Percentiles rank a stretch among this genome's conserved stretches.
These are phyloP conservation scores for Neohortaea acidophila DNA, from an alignment of 495 filamentous ascomycete genomes.

Conservation along the genomic window DNA sequence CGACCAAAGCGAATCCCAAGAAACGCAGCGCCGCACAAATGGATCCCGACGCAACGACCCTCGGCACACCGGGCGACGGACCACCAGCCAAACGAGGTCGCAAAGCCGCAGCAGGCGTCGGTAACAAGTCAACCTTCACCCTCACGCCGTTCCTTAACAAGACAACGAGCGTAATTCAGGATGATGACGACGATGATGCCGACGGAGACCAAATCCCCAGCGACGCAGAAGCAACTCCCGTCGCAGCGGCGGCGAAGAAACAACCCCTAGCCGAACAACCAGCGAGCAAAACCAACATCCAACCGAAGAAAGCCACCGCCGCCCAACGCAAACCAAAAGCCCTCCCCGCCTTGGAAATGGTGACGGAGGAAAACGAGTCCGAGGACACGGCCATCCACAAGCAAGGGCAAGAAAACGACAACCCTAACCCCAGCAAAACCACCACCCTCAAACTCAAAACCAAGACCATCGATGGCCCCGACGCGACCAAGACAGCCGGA, in stretches of 20 bases:
- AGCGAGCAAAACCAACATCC: slow-evolving; percentile 28
- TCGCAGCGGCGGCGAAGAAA: slow-evolving; percentile 18
- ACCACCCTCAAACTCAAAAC: slow-evolving; percentile 13
- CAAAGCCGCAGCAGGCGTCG: slow-evolving; percentile 32
- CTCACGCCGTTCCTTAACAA: slow-evolving; percentile 87
- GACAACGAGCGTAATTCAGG: slow-evolving; percentile 41
- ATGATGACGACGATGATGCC: slow-evolving; percentile 24
- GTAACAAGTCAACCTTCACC: slow-evolving; percentile 80
- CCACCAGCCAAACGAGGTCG: slow-evolving; percentile 30
- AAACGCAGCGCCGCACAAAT: slow-evolving; percentile 31
- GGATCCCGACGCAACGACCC: slow-evolving; percentile 36
- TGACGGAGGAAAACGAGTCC: slow-evolving; percentile 33
- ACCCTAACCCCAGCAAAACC: slow-evolving; percentile 12
- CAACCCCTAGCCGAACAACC: slow-evolving; percentile 15
- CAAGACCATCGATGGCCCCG: slow-evolving; percentile 17
- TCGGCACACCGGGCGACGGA: slow-evolving; percentile 53
- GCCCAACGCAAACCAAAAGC: slow-evolving; percentile 22
- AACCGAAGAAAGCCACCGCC: slow-evolving; percentile 21
- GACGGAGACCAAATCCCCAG: slow-evolving; percentile 16
- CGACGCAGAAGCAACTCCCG: slow-evolving; percentile 9
- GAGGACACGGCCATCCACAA: slow-evolving; percentile 16
- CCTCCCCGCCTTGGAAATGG: slow-evolving; percentile 32
- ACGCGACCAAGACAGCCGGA: slow-evolving; percentile 12
- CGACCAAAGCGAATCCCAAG: slow-evolving; percentile 26
- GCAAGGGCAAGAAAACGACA: slow-evolving; percentile 17